Conservation (phyloP, 2,329 filamentous ascomycete genomes). For the Fusarium nodosum region DNA sequence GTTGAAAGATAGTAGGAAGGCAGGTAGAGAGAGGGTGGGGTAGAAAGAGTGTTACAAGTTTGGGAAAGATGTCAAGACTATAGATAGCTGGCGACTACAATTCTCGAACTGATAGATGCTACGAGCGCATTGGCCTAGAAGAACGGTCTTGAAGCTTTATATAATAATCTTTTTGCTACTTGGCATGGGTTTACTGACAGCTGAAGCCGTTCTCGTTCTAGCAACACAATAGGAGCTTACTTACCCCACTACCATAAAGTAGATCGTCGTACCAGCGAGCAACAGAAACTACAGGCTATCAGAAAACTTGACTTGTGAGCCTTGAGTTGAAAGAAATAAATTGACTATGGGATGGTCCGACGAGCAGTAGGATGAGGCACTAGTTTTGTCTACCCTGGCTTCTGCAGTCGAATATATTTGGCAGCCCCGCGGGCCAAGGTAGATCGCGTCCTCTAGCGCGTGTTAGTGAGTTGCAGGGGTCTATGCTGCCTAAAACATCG, state of each 20-base stretch:
- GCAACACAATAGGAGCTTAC: conserved; percentile 1
- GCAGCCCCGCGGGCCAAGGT: conserved; percentile 4
- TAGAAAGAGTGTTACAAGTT: neutral
- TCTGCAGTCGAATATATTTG: neutral
- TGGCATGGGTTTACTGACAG: neutral
- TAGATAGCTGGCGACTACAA: too few relatives aligned
- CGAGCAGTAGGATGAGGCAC: accelerated
- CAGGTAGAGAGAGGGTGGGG: neutral
- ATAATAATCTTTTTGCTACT: conserved; percentile 7
- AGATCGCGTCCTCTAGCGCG: conserved; percentile 35
- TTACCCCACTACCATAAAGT: conserved; percentile 24
- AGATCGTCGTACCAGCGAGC: conserved; percentile 18
- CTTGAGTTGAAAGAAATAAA: neutral
- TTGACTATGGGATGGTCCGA: accelerated
- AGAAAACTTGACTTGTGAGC: neutral
- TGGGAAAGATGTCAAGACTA: neutral
- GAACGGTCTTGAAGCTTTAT: conserved; percentile 39
- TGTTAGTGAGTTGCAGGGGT: conserved; percentile 29
- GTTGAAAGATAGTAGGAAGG: neutral
- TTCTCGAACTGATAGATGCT: neutral
- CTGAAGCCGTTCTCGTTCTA: conserved; percentile 40
- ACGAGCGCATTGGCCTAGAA: neutral
- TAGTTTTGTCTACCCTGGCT: neutral
- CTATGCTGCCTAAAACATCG: conserved; percentile 46
- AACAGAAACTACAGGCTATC: neutral